Conservation (phyloP, 331 rosid species). For the Pyrus hybrid region DNA sequence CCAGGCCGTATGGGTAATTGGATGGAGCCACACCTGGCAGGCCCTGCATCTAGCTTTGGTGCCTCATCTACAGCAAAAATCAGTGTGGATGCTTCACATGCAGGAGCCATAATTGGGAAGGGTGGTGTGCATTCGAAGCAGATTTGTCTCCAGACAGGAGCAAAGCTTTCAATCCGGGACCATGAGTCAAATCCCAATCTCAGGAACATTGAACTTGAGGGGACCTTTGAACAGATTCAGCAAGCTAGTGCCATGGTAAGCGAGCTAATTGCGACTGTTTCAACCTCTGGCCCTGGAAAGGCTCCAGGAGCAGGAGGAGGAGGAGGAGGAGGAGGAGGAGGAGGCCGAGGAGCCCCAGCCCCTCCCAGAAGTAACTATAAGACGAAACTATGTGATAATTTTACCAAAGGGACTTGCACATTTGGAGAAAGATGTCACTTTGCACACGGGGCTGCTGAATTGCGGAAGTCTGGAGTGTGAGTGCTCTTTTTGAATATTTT, state of each 20-base stretch:
- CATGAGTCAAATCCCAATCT: conserved; percentile 80
- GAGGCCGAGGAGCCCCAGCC: conserved; percentile 40
- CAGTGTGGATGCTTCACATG: conserved; percentile 87
- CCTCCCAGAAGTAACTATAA: conserved; percentile 55
- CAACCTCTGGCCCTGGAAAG: conserved; percentile 52
- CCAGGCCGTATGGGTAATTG: conserved; percentile 41
- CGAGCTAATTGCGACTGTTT: conserved; percentile 54
- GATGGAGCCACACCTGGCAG: conserved; percentile 55
- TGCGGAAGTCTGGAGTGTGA: conserved; percentile 59
- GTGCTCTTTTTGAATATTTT: not conserved
- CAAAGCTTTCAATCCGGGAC: conserved; percentile 84
- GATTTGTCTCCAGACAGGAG: conserved; percentile 95
- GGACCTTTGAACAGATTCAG: conserved; percentile 80
- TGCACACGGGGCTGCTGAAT: conserved; percentile 77
- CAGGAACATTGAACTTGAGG: conserved; percentile 91
- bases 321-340: conserved; percentile 17
- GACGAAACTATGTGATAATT: conserved; percentile 87
- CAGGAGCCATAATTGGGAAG: conserved; percentile 96
- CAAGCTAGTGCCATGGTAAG: conserved; percentile 87
- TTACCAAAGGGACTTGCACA: conserved; percentile 80
- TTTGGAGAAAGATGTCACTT: conserved; percentile 97
- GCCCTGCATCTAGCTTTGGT: conserved; percentile 68
- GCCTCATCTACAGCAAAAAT: conserved; percentile 90
- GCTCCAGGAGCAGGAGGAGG: not conserved
- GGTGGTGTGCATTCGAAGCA: conserved; percentile 94